A percentile compares a stretch with the other conserved stretches of the same genome.
Conservation (phyloP, 208 protist species). For the Leishmania arabica region DNA sequence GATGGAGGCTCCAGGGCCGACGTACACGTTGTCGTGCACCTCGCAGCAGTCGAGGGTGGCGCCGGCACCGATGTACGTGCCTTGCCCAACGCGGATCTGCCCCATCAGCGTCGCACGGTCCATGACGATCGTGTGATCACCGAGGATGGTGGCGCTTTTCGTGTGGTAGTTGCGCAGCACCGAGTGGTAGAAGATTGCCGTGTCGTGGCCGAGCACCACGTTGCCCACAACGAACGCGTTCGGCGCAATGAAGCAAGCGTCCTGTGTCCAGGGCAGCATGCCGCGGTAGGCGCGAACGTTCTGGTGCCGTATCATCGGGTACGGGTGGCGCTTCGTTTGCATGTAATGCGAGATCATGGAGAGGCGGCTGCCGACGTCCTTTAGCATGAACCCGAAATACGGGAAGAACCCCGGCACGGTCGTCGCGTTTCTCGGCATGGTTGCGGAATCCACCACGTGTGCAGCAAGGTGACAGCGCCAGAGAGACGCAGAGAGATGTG, state of each 20-base stretch:
- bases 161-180: slow-evolving; percentile 89
- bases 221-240: slow-evolving; percentile 86
- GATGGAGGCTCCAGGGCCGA: slow-evolving; percentile 81
- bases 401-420: slow-evolving; percentile 64
- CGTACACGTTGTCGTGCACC: slow-evolving; percentile 84
- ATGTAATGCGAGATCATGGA: slow-evolving; percentile 73
- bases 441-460: background rate
- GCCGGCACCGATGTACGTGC: slow-evolving; percentile 67
- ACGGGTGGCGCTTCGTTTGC: slow-evolving; percentile 64
- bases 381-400: slow-evolving; percentile 87
- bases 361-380: slow-evolving; percentile 78
- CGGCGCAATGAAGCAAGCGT: slow-evolving; percentile 88
- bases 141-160: slow-evolving; percentile 56
- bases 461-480: background rate
- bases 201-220: slow-evolving; percentile 81
- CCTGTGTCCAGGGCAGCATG: slow-evolving; percentile 86
- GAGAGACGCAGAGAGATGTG: background rate
- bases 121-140: slow-evolving; percentile 84
- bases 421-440: slow-evolving; percentile 59
- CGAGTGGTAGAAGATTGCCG: slow-evolving; percentile 87
- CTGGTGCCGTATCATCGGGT: slow-evolving; percentile 88
- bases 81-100: slow-evolving; percentile 68
- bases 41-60: slow-evolving; percentile 84
- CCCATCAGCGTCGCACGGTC: slow-evolving; percentile 85
- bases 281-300: slow-evolving; percentile 85